Evolutionary conservation across 306 rosid genomes (phyloP).

Genomic region (Rubus parviflorus): DNA sequence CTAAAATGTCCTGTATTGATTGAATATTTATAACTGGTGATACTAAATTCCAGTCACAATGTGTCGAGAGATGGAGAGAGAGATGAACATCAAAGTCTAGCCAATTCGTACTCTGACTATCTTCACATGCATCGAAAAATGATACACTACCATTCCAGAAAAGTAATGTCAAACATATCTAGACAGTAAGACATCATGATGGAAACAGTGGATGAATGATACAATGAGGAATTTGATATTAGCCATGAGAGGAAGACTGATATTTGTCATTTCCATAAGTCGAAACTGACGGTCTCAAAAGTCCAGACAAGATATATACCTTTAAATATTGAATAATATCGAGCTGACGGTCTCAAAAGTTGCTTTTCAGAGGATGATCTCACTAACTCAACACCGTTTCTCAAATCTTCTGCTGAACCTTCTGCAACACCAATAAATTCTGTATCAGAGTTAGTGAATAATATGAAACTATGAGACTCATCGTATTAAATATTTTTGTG

Average conservation of each 20-base stretch:
- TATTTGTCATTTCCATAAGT: background rate
- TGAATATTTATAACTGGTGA: background rate
- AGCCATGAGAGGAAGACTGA: slow-evolving; percentile 2
- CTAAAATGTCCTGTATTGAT: background rate
- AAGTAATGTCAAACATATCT: no score
- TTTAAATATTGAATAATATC: slow-evolving; percentile 64
- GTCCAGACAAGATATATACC: slow-evolving; percentile 39
- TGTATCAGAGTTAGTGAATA: slow-evolving; percentile 22
- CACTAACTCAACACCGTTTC: slow-evolving; percentile 51
- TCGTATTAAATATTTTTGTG: background rate
- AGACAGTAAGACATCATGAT: no score
- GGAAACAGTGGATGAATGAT: no score
- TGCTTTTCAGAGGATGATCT: slow-evolving; percentile 69
- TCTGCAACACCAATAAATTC: slow-evolving; percentile 49
- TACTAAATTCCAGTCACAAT: background rate
- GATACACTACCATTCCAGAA: no score
- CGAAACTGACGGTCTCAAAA: background rate
- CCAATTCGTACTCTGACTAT: no score
- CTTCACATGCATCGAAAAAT: no score
- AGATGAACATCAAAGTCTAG: background rate
- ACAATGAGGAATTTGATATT: no score
- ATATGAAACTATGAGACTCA: slow-evolving; percentile 4
- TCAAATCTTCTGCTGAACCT: slow-evolving; percentile 40
- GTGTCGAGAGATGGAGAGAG: background rate
- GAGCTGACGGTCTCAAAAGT: slow-evolving; percentile 78